Percentiles rank a stretch among this genome's conserved stretches.
Evolutionary conservation across 345 rosid genomes (phyloP).

Genomic region (Ceriops decandra): DNA sequence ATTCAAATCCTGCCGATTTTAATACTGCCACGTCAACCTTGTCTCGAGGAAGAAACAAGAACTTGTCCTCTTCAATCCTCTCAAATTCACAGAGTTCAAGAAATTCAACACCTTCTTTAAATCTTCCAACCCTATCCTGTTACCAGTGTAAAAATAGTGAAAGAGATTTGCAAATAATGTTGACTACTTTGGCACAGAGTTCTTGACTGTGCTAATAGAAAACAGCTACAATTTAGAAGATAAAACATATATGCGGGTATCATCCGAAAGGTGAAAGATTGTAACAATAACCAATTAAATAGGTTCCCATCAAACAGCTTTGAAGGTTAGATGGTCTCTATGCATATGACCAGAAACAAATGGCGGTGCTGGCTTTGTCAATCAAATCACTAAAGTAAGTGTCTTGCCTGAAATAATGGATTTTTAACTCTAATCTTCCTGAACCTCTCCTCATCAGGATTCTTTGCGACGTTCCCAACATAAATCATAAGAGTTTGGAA

Average conservation of each 20-base stretch:
- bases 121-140: slow-evolving; percentile 62
- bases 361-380: background rate
- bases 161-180: no score
- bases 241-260: no score
- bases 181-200: no score
- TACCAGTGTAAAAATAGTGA: background rate
- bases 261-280: no score
- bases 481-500: slow-evolving; percentile 61
- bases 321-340: background rate
- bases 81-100: slow-evolving; percentile 84
- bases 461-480: slow-evolving; percentile 55
- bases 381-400: background rate
- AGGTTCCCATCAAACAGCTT: slow-evolving; percentile 3
- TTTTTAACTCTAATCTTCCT: slow-evolving; percentile 63
- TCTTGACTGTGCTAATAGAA: no score
- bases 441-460: slow-evolving; percentile 60
- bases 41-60: slow-evolving; percentile 44
- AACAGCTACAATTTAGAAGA: no score
- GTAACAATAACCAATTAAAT: background rate
- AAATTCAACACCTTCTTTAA: slow-evolving; percentile 59
- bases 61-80: slow-evolving; percentile 44
- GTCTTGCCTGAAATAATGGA: slow-evolving; percentile 50
- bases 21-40: slow-evolving; percentile 47
- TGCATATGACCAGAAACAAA: background rate
- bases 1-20: slow-evolving; percentile 43